A percentile compares a stretch with the other conserved stretches of the same genome.
These are phyloP conservation scores for Paecilomyces dactylethromorphus DNA, from an alignment of 2,329 filamentous ascomycete genomes.

Conservation along the genomic window DNA sequence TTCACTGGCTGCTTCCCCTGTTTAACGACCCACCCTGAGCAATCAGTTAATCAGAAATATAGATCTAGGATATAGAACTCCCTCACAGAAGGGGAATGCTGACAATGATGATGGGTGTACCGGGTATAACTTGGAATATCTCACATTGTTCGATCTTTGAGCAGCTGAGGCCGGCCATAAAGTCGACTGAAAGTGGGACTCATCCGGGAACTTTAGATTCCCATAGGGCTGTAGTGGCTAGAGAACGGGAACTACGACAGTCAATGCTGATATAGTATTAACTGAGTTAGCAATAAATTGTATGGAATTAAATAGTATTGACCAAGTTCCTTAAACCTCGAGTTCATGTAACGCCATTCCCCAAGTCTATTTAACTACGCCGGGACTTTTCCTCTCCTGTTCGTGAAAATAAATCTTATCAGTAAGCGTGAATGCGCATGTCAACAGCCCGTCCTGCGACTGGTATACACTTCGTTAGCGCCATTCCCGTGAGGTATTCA, in stretches of 20 bases:
- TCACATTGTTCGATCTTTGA: too few species aligned
- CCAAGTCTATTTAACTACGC: neutral
- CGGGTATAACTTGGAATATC: too few species aligned
- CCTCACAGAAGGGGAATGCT: too few species aligned
- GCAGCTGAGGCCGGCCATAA: too few species aligned
- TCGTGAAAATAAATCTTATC: neutral
- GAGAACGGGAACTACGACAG: neutral
- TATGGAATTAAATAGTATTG: neutral
- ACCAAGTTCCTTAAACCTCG: neutral
- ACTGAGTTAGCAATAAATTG: neutral
- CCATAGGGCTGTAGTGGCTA: too few species aligned
- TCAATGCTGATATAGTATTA: neutral
- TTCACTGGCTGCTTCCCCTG: too few species aligned
- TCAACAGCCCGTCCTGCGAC: neutral
- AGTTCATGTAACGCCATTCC: neutral
- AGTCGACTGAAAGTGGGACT: too few species aligned
- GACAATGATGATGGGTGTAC: too few species aligned
- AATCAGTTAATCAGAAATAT: too few species aligned
- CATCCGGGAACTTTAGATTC: too few species aligned
- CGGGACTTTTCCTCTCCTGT: neutral
- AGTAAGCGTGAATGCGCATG: neutral
- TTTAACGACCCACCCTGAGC: neutral
- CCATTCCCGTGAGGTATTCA: neutral
- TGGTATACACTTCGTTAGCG: neutral
- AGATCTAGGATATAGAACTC: too few species aligned